phyloP scores from a whole-genome alignment of 805 yeast species.

The Yamadazyma laniorum region DNA sequence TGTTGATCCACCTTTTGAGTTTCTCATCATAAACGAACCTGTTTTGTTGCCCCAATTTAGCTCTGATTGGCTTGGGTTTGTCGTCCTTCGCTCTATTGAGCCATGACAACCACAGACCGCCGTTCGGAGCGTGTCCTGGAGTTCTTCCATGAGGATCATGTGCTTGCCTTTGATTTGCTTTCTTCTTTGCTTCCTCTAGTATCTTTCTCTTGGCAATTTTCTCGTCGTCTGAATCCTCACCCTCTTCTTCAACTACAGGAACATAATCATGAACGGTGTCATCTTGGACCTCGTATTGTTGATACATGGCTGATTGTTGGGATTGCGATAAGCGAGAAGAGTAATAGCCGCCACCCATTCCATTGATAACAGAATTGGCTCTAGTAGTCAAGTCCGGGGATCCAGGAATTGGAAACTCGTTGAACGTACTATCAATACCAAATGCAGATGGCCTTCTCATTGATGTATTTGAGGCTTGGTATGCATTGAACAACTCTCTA shows the following conservation, averaged over 20 bases:
- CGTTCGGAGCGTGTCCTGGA: background rate
- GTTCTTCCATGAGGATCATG: background rate
- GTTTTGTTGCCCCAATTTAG: conserved; percentile 80
- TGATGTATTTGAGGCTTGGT: conserved; percentile 9
- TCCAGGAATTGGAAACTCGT: conserved; percentile 45
- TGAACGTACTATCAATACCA: conserved; percentile 25
- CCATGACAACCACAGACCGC: conserved; percentile 15
- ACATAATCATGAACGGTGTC: conserved; percentile 44
- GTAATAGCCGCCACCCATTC: conserved; percentile 29
- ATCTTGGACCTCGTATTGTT: conserved; percentile 45
- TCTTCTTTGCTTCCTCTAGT: conserved; percentile 11
- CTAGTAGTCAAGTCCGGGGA: conserved; percentile 45
- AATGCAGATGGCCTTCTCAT: conserved; percentile 14
- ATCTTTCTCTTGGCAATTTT: conserved; percentile 26
- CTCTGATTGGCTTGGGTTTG: conserved; percentile 74
- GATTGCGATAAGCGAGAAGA: conserved; percentile 43
- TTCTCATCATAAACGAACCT: conserved; percentile 79
- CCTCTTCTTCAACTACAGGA: conserved; percentile 43
- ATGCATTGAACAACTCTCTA: conserved; percentile 25
- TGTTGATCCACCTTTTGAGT: conserved; percentile 83
- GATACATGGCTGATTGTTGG: conserved; percentile 43
- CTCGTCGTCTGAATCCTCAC: conserved; percentile 47
- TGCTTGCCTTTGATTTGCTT: conserved; percentile 2
- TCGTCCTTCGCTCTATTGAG: conserved; percentile 38
- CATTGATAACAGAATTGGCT: conserved; percentile 42